Percentiles rank a stretch among this genome's conserved stretches.
Evolutionary conservation across 805 yeast genomes (phyloP).

Genomic region (Yamadazyma paraphyllophila): DNA sequence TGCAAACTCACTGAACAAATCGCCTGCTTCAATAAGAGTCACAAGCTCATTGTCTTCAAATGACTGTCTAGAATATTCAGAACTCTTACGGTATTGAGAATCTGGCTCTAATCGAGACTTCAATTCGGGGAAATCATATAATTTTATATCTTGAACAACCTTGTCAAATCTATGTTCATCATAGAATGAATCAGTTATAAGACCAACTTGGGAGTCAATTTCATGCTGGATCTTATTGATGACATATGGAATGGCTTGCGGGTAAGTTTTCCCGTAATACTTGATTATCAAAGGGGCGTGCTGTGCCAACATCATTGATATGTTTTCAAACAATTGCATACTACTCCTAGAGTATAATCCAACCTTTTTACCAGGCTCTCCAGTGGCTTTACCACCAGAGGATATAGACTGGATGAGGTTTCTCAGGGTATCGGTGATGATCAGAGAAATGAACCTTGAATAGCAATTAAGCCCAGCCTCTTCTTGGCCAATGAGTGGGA

Average conservation of each 20-base stretch:
- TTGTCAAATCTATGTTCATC: conserved; percentile 65
- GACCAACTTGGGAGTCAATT: conserved; percentile 88
- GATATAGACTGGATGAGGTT: conserved; percentile 49
- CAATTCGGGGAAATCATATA: conserved; percentile 42
- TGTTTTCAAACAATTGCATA: conserved; percentile 73
- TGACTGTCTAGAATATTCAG: conserved; percentile 6
- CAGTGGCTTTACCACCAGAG: conserved; percentile 18
- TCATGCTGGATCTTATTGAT: conserved; percentile 77
- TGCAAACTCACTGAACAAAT: conserved; percentile 65
- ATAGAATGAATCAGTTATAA: conserved; percentile 81
- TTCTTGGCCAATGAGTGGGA: conserved; percentile 79
- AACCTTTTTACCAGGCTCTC: conserved; percentile 24
- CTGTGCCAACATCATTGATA: conserved; percentile 80
- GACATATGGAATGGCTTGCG: conserved; percentile 59
- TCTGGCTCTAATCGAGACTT: conserved; percentile 14
- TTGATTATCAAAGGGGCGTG: conserved; percentile 76
- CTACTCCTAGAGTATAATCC: conserved; percentile 61
- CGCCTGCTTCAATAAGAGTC: conserved; percentile 66
- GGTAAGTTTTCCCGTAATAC: conserved; percentile 58
- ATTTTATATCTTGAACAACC: conserved; percentile 51
- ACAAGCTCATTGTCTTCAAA: conserved; percentile 35
- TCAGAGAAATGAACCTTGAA: conserved; percentile 80
- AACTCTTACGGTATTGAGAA: background rate
- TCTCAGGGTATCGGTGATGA: conserved; percentile 77
- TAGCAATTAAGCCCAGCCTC: conserved; percentile 74